A percentile compares a stretch with the other conserved stretches of the same genome.
Evolutionary conservation across 305 asterid genomes (phyloP).

Genomic region (Stenogyne calaminthoides): DNA sequence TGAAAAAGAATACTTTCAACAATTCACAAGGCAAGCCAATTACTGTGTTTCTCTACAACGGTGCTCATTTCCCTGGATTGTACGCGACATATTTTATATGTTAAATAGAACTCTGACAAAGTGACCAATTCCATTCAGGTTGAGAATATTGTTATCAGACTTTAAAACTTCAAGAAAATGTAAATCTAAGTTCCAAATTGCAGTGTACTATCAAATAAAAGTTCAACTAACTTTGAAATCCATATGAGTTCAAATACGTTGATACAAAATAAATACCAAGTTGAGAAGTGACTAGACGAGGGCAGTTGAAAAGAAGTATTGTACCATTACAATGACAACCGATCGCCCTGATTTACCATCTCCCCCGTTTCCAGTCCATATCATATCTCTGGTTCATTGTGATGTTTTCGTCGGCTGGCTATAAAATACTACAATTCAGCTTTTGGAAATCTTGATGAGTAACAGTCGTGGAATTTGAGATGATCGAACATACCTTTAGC

Average conservation of each 20-base stretch:
- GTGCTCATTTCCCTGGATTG: too few relatives aligned
- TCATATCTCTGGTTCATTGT: not conserved
- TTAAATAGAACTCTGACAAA: too few relatives aligned
- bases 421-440: conserved; percentile 4
- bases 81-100: too few relatives aligned
- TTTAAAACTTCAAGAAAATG: not conserved
- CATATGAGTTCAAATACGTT: not conserved
- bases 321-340: not conserved
- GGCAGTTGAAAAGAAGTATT: not conserved
- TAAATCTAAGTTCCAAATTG: not conserved
- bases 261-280: not conserved
- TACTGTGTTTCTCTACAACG: too few relatives aligned
- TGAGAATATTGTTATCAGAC: not conserved
- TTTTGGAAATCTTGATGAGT: conserved; percentile 3
- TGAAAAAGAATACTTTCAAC: too few relatives aligned
- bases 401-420: not conserved
- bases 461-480: conserved; percentile 14
- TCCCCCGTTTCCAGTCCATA: not conserved
- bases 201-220: not conserved
- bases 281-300: not conserved
- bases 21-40: too few relatives aligned
- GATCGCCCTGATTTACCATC: not conserved
- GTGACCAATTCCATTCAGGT: too few relatives aligned
- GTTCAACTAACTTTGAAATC: not conserved
- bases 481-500: conserved; percentile 26